A percentile compares a stretch with the other conserved stretches of the same genome.
These are phyloP conservation scores for Hypoxylon sp. DNA, from an alignment of 2,329 filamentous ascomycete species.

Conservation along the genomic window DNA sequence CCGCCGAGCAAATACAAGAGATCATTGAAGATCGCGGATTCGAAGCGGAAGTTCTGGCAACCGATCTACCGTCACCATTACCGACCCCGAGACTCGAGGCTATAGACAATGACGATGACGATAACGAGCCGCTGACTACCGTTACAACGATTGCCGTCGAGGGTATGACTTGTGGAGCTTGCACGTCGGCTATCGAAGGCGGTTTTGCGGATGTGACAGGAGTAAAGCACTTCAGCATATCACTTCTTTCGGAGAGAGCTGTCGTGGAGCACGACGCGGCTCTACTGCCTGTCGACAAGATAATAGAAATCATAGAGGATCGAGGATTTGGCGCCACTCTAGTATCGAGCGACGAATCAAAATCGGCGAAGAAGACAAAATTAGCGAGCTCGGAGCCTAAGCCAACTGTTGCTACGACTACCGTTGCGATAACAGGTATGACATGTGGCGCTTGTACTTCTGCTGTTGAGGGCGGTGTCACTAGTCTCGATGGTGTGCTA, in stretches of 20 bases:
- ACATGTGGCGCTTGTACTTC: constrained; percentile 97
- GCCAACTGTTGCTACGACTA: constrained; percentile 76
- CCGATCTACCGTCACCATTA: constrained; percentile 75
- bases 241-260: constrained; percentile 85
- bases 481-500: constrained; percentile 79
- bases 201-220: constrained; percentile 83
- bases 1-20: constrained; percentile 82
- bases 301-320: constrained; percentile 74
- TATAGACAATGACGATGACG: constrained; percentile 54
- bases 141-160: constrained; percentile 84
- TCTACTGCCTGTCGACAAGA: constrained; percentile 66
- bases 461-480: constrained; percentile 87
- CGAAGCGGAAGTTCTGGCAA: constrained; percentile 89
- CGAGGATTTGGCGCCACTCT: constrained; percentile 86
- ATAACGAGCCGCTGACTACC: constrained; percentile 62
- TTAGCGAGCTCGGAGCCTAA: constrained; percentile 51
- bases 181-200: constrained; percentile 86
- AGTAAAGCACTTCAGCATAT: constrained; percentile 83
- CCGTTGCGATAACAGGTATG: constrained; percentile 94
- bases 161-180: constrained; percentile 93
- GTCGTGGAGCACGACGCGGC: constrained; percentile 83
- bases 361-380: constrained; percentile 55
- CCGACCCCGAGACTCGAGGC: constrained; percentile 58
- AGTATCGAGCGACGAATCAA: constrained; percentile 75
- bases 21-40: constrained; percentile 94